Evolutionary conservation across 495 filamentous ascomycete species (phyloP), one percentile per base, ranked within the genome.

Genomic region (Oidiodendron maius): DNA sequence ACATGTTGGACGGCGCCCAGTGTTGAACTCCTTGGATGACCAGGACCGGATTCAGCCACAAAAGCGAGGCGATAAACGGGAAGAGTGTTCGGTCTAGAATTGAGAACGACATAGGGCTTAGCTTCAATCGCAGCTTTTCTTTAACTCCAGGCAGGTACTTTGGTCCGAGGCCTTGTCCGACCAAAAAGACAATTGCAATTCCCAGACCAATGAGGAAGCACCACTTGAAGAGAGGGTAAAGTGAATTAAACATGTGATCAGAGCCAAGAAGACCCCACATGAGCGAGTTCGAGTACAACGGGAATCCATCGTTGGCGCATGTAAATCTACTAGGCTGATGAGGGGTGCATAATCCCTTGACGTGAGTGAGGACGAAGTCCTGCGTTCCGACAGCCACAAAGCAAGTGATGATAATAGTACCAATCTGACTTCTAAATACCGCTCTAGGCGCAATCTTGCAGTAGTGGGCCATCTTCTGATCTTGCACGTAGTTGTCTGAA

Each of bases 371-470:
- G 1, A 75, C 71, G 74, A 79, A 83, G 52, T 82, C 80, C 65
- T 81, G 74, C 24, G 78, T 73, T 20, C 62, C 71, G 39, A 81
- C 71, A 48, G 82, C 77, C 3, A 83, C 78, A 32, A 83, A 66
- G 1, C 72, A 72, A 1, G 76, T 71, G 73, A 78, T 80, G 15
- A 81, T 56, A 40, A 64, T 70, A 2, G 77, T 67, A 17, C 80
- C 55, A 28, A 81, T 76, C 51, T 84, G 81, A 0, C 71, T 72
- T 28, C 61, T 61, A 52, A 83, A 84, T 26, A 79, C 77, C 1
- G 80, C 67, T 4, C 77, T 68, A 6, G 77, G 79, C 0, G 81
- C 78, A 6, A 86, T 64, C 58, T 86, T 86, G 75, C 82, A 81
- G 59, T 86, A 86, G 61, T 83, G 79, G 8, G 59, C 65, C 60